Evolutionary conservation across 805 yeast genomes (phyloP).

Genomic region (Wickerhamiella domercqiae): DNA sequence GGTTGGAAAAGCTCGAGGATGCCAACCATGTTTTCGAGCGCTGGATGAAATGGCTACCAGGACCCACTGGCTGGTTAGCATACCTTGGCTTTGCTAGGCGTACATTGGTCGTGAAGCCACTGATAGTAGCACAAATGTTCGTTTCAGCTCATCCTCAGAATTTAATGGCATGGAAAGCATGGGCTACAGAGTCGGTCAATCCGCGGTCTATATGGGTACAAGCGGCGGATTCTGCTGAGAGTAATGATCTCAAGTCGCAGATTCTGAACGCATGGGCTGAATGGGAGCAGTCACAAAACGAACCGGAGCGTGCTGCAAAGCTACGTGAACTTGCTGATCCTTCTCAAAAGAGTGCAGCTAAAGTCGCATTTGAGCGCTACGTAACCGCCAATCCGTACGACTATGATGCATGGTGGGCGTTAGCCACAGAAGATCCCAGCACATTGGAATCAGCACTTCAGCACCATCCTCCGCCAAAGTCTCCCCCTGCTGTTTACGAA

Average conservation of each 20-base stretch:
- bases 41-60: constrained; percentile 74
- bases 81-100: constrained; percentile 48
- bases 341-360: background rate
- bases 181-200: background rate
- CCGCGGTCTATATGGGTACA: background rate
- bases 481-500: constrained; percentile 40
- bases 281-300: background rate
- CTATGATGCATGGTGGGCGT: constrained; percentile 75
- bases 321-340: background rate
- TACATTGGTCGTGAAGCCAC: constrained; percentile 23
- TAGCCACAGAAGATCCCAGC: constrained; percentile 27
- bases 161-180: background rate
- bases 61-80: constrained; percentile 51
- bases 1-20: constrained; percentile 44
- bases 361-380: background rate
- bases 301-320: background rate
- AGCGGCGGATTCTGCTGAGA: background rate
- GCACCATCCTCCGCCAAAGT: constrained; percentile 27
- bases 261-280: background rate
- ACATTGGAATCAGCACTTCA: constrained; percentile 33
- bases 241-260: background rate
- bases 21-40: constrained; percentile 53
- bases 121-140: background rate
- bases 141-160: background rate
- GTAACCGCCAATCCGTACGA: background rate